Conservation (phyloP, 352 stramenopile genomes). For the Pythium aristosporum region DNA sequence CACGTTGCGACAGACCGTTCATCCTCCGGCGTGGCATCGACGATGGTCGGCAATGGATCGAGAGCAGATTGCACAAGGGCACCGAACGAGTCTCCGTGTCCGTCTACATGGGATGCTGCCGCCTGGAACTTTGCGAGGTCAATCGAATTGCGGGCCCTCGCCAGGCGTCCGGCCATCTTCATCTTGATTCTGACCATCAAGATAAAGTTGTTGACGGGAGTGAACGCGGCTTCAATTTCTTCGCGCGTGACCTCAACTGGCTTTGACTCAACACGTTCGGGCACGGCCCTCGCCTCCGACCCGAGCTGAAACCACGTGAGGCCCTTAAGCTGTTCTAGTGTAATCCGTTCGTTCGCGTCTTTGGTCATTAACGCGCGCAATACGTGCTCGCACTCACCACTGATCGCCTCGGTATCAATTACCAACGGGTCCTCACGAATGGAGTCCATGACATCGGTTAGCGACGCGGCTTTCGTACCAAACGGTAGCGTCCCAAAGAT, state of each 20-base stretch:
- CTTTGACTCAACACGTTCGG: neutral
- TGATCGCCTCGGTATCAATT: constrained; percentile 32
- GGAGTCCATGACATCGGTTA: constrained; percentile 69
- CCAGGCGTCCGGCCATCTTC: constrained; percentile 59
- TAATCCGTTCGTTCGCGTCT: constrained; percentile 48
- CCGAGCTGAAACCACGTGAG: constrained; percentile 41
- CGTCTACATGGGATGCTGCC: neutral
- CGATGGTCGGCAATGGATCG: neutral
- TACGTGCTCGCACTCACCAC: constrained; percentile 44
- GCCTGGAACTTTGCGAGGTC: constrained; percentile 14
- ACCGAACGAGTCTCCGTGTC: neutral
- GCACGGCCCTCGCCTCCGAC: neutral
- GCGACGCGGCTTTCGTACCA: constrained; percentile 43
- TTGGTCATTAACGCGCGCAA: constrained; percentile 60
- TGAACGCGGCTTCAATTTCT: constrained; percentile 78
- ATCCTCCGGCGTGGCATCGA: too few species aligned
- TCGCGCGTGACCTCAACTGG: constrained; percentile 49
- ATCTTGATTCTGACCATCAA: constrained; percentile 71
- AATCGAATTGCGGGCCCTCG: constrained; percentile 29
- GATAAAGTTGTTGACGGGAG: constrained; percentile 80
- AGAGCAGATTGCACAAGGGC: neutral
- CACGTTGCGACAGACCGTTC: neutral
- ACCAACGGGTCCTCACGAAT: constrained; percentile 63
- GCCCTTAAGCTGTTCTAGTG: constrained; percentile 47
- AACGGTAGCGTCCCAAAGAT: constrained; percentile 74